phyloP scores from a whole-genome alignment of 1,139 yeast genomes.

The Hansenula lynferdii region DNA sequence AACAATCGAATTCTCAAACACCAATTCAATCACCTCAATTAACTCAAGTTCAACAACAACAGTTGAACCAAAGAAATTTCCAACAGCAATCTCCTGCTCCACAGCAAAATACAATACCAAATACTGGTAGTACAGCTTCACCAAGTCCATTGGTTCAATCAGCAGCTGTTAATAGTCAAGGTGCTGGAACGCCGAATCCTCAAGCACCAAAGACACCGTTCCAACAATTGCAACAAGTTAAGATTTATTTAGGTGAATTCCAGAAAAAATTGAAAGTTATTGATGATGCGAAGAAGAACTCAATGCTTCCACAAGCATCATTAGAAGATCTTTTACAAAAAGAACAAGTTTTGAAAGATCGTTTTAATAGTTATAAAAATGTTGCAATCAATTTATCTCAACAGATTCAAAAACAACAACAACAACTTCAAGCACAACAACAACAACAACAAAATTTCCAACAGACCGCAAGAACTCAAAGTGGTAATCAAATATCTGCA shows the following conservation, averaged over 20 bases:
- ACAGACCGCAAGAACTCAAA: slow-evolving; percentile 6
- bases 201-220: slow-evolving; percentile 13
- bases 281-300: slow-evolving; percentile 31
- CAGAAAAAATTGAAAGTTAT: slow-evolving; percentile 35
- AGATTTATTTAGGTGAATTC: slow-evolving; percentile 34
- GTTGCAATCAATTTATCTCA: slow-evolving; percentile 18
- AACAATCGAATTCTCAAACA: slow-evolving; percentile 14
- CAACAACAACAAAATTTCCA: slow-evolving; percentile 17
- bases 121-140: slow-evolving; percentile 11
- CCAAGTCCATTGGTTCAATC: slow-evolving; percentile 16
- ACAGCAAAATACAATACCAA: too few species aligned
- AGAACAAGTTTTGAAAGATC: slow-evolving; percentile 23
- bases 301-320: slow-evolving; percentile 28
- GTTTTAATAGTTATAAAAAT: slow-evolving; percentile 18
- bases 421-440: too few species aligned
- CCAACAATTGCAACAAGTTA: slow-evolving; percentile 29
- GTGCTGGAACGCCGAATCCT: slow-evolving; percentile 7
- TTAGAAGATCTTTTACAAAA: slow-evolving; percentile 24
- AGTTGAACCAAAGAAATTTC: slow-evolving; percentile 6
- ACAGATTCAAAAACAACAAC: slow-evolving; percentile 16
- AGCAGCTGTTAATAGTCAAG: neutral
- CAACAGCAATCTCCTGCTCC: slow-evolving; percentile 3
- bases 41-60: slow-evolving; percentile 6
- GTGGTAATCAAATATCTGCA: too few species aligned
- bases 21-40: slow-evolving; percentile 15